phyloP scores from a whole-genome alignment of 257 asterid species.

The Petunia secreta region DNA sequence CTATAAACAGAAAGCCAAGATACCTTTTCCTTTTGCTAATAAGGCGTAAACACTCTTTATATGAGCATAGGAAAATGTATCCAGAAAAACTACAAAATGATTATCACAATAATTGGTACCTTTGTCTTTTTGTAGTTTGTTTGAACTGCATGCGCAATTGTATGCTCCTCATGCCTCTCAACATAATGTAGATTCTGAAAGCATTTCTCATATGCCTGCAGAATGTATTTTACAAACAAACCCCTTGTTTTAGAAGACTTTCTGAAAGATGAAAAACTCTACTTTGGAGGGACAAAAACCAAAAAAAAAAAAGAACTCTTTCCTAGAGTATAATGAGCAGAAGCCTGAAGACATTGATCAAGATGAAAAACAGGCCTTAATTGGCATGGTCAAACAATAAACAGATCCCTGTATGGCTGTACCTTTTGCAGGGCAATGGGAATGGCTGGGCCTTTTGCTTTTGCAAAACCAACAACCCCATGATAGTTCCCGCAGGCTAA shows the following conservation, averaged over 20 bases:
- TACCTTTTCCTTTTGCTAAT: not conserved
- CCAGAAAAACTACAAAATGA: not conserved
- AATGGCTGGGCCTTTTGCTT: slow-evolving; percentile 84
- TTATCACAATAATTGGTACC: slow-evolving; percentile 45
- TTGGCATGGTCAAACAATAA: not conserved
- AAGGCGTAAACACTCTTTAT: not conserved
- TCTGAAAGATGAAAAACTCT: not conserved
- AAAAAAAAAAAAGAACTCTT: not conserved
- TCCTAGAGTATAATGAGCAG: not conserved
- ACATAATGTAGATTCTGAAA: slow-evolving; percentile 91
- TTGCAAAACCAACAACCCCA: slow-evolving; percentile 93
- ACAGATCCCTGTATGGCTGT: slow-evolving; percentile 9
- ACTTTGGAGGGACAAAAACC: not conserved
- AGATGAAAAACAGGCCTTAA: not conserved
- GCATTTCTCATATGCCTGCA: slow-evolving; percentile 89
- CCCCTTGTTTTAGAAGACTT: not conserved
- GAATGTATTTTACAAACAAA: slow-evolving; percentile 3
- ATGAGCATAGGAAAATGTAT: not conserved
- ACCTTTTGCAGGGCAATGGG: slow-evolving; percentile 93
- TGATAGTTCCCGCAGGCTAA: slow-evolving; percentile 95
- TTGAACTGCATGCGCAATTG: slow-evolving; percentile 94
- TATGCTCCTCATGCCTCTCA: slow-evolving; percentile 90
- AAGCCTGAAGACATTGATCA: slow-evolving; percentile 2
- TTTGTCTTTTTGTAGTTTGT: slow-evolving; percentile 84
- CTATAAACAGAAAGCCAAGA: not conserved